Percentiles rank a stretch among this genome's conserved stretches.
Evolutionary conservation across 2,329 filamentous ascomycete species (phyloP).

Genomic region (Lachnum nothofagi): DNA sequence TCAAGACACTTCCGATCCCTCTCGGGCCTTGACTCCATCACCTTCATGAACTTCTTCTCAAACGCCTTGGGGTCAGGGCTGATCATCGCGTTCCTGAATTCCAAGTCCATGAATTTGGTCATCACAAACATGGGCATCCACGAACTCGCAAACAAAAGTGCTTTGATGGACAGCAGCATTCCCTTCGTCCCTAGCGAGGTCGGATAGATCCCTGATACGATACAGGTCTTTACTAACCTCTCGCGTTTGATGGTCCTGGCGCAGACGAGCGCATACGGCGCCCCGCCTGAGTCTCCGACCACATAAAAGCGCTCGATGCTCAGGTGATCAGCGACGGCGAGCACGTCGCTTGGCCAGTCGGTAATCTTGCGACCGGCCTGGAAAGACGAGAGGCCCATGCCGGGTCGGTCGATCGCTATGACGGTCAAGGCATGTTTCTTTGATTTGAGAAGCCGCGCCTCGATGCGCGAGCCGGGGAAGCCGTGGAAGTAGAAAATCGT

Average conservation of each 20-base stretch:
- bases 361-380: constrained; percentile 24
- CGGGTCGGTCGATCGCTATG: constrained; percentile 40
- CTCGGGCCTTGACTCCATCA: constrained; percentile 4
- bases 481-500: constrained; percentile 41
- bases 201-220: constrained; percentile 14
- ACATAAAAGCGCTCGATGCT: constrained; percentile 39
- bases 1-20: constrained; percentile 11
- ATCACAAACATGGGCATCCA: constrained; percentile 3
- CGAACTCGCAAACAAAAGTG: constrained; percentile 1
- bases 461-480: constrained; percentile 39
- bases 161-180: constrained; percentile 7
- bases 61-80: constrained; percentile 5
- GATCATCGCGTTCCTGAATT: constrained; percentile 6
- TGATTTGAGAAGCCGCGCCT: constrained; percentile 32
- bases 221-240: constrained; percentile 2
- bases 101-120: constrained; percentile 11
- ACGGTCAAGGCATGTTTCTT: constrained; percentile 30
- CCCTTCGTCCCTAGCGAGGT: constrained; percentile 4
- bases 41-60: constrained; percentile 12
- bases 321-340: constrained; percentile 38
- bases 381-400: constrained; percentile 38
- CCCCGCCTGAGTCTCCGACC: constrained; percentile 42
- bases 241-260: constrained; percentile 33
- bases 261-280: constrained; percentile 44
- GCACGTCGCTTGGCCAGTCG: constrained; percentile 42